Base-by-base conservation (phyloP, 2,329 filamentous ascomycete species). In the Cercospora sojina region DNA sequence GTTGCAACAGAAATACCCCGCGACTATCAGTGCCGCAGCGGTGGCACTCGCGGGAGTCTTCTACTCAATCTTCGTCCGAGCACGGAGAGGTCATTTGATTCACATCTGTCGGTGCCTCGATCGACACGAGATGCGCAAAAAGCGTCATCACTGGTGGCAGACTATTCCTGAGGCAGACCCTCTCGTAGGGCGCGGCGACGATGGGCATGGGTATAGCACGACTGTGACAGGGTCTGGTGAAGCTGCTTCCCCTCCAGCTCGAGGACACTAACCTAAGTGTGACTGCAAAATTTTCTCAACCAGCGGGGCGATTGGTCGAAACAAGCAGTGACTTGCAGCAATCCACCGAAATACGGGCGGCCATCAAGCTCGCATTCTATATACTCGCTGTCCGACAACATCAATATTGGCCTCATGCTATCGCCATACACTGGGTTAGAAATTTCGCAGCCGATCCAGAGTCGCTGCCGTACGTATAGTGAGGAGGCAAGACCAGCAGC, bases 51-150 rank as follows among this genome's bases (percentile, higher is more conserved):
- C 85, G 0, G 82, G 82, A 0, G 77, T 77, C 0, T 79, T 84
- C 29, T 90, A 88, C 73, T 82, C 87, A 0, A 74, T 76, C 0
- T 90, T 87, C 74, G 84, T 90, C 8, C 79, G 87, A 20, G 78
- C 79, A 57, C 81, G 85, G 69, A 79, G 88, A 58, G 88, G 88
- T 0, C 88, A 90, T 78, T 77, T 89, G 29, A 72, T 89, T 29
- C 87, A 90, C 73, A 51, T 75, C 20, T 74, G 73, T 13, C 70
- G 71, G 47, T 78, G 76, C 41, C 38, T 68, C 35, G 64, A 70
- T 73, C 60, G 71, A 70, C 55, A 67, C 41, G 64, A 64, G 43
- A 55, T 64, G 56, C 56, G 63, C 35, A 69, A 67, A 49, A 59
- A 57, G n/a, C 51, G 64, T 41, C 60, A 65, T 35, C 64, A 64